Conservation (phyloP, 352 stramenopile species). For the Phytophthora palmivora region DNA sequence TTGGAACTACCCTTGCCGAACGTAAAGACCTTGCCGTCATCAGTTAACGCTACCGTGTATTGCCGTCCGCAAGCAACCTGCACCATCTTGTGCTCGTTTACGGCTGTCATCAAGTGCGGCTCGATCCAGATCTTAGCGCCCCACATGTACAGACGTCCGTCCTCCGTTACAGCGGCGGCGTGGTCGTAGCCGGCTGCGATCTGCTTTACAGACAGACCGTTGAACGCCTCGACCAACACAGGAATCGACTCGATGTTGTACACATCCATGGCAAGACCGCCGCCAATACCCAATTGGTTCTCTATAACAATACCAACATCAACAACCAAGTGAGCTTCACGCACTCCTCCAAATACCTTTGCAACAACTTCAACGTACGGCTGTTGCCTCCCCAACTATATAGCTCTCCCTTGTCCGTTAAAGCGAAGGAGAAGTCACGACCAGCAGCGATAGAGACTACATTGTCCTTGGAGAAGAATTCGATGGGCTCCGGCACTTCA, state of each 20-base stretch:
- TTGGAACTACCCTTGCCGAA: conserved; percentile 91
- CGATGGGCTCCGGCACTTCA: conserved; percentile 84
- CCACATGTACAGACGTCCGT: conserved; percentile 85
- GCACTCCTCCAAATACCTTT: not conserved
- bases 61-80: conserved; percentile 84
- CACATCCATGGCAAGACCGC: conserved; percentile 91
- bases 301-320: conserved; percentile 43
- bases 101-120: conserved; percentile 88
- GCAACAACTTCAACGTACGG: conserved; percentile 52
- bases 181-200: conserved; percentile 95
- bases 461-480: conserved; percentile 84
- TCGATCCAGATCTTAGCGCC: conserved; percentile 93
- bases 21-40: conserved; percentile 82
- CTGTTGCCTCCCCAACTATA: conserved; percentile 94
- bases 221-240: conserved; percentile 83
- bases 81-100: conserved; percentile 75
- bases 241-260: conserved; percentile 95
- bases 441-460: conserved; percentile 80
- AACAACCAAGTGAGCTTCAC: conserved; percentile 15
- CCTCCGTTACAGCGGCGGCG: conserved; percentile 83
- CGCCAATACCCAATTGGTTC: conserved; percentile 90
- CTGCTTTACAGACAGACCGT: conserved; percentile 70
- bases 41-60: conserved; percentile 86
- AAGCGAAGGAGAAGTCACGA: conserved; percentile 89
- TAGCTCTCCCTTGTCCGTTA: conserved; percentile 86